phyloP scores from a whole-genome alignment of 139 green algal species.

The Tetradesmus lagerheimii region DNA sequence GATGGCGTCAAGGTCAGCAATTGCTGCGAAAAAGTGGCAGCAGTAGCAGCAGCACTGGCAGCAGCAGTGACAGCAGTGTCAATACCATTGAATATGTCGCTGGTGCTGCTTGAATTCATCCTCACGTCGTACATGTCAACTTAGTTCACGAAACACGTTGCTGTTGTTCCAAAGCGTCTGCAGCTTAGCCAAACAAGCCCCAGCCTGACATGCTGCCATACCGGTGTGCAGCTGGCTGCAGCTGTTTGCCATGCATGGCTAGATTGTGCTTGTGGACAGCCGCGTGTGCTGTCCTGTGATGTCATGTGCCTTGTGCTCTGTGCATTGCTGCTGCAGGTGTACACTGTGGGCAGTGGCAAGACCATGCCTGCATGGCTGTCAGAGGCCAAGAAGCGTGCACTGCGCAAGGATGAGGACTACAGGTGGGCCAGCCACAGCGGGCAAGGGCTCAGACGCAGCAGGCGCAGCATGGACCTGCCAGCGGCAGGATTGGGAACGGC shows the following conservation, averaged over 20 bases:
- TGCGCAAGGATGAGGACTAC: conserved; percentile 91
- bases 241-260: background rate
- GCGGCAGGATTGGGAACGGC: too few species aligned
- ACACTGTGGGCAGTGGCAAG: conserved; percentile 91
- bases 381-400: conserved; percentile 87
- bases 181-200: background rate
- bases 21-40: background rate
- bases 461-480: too few species aligned
- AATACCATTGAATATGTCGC: background rate
- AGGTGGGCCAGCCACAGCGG: background rate
- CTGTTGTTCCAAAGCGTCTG: background rate
- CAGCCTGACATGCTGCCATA: background rate
- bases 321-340: conserved; percentile 74
- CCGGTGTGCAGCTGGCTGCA: background rate
- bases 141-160: too few species aligned
- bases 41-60: background rate
- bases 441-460: background rate
- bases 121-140: background rate
- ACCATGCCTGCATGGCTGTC: conserved; percentile 91
- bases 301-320: background rate
- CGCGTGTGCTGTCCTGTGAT: background rate
- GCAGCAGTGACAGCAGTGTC: background rate
- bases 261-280: background rate
- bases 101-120: background rate
- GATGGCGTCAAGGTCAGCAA: conserved; percentile 94